Evolutionary conservation across 1,284 basidiomycete genomes (phyloP).

Genomic region (Ceratobasidium papillatum): DNA sequence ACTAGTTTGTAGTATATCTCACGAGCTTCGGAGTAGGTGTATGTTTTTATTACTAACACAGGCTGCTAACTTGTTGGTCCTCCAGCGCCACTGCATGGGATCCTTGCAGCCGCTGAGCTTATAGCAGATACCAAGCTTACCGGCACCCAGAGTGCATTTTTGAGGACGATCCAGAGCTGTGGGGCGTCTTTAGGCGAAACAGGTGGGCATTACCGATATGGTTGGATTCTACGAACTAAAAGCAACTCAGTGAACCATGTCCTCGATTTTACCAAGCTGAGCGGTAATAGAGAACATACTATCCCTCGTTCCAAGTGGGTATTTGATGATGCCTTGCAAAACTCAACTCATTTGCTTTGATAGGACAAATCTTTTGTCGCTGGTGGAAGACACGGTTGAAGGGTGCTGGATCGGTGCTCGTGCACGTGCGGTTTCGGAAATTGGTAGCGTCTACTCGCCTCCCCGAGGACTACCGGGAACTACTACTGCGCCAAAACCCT

Average conservation of each 20-base stretch:
- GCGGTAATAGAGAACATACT: conserved; percentile 81
- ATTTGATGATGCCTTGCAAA: not conserved
- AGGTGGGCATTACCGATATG: conserved; percentile 49
- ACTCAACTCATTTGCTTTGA: not conserved
- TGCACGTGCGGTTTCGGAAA: conserved; percentile 81
- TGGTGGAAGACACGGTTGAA: conserved; percentile 95
- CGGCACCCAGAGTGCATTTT: conserved; percentile 84
- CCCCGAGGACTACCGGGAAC: conserved; percentile 59
- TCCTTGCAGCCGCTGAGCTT: conserved; percentile 89
- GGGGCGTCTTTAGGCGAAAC: conserved; percentile 85
- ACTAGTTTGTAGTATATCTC: conserved; percentile 75
- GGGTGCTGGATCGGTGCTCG: conserved; percentile 95
- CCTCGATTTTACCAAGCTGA: conserved; percentile 94
- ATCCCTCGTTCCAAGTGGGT: conserved; percentile 73
- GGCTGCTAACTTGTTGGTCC: not conserved
- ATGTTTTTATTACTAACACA: not conserved
- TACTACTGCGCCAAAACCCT: conserved; percentile 49
- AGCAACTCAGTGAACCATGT: conserved; percentile 84
- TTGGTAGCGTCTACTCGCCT: conserved; percentile 93
- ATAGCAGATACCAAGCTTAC: conserved; percentile 84
- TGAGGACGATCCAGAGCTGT: conserved; percentile 89
- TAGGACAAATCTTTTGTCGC: conserved; percentile 85
- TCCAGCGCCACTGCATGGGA: conserved; percentile 84
- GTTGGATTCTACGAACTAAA: conserved; percentile 46
- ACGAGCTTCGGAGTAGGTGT: conserved; percentile 71